These are phyloP conservation scores for Myriosclerotinia duriaeana DNA, from an alignment of 2,329 filamentous ascomycete species.

Conservation along the genomic window DNA sequence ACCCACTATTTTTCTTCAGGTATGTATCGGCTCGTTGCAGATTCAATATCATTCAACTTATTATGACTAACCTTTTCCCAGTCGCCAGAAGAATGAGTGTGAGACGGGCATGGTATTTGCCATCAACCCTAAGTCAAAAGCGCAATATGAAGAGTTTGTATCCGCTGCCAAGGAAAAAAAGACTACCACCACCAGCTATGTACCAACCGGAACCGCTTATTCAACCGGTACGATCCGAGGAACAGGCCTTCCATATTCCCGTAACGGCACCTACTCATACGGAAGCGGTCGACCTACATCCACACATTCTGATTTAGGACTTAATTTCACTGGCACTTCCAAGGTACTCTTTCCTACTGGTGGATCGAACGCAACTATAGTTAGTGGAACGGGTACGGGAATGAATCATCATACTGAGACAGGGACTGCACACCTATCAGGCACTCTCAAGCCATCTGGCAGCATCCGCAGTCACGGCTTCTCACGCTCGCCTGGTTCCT, in stretches of 20 bases:
- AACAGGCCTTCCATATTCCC: constrained; percentile 12
- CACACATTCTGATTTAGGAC: background rate
- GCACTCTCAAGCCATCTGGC: background rate
- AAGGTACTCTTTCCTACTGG: constrained; percentile 16
- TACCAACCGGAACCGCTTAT: constrained; percentile 2
- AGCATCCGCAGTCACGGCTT: background rate
- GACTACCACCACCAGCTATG: constrained; percentile 1
- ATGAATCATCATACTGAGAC: constrained; percentile 1
- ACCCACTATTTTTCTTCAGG: constrained; percentile 22
- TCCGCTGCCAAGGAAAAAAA: constrained; percentile 18
- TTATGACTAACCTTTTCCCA: constrained; percentile 11
- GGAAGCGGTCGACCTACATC: constrained; percentile 3
- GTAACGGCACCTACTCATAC: constrained; percentile 19
- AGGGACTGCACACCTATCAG: background rate
- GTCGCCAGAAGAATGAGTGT: constrained; percentile 24
- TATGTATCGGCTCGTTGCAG: constrained; percentile 4
- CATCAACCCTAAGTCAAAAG: constrained; percentile 23
- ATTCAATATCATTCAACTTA: background rate
- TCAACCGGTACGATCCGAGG: background rate
- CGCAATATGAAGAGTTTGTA: constrained; percentile 18
- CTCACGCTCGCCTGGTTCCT: background rate
- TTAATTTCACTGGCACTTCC: constrained; percentile 5
- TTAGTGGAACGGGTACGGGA: constrained; percentile 9
- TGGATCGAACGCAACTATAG: background rate
- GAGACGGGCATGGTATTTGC: constrained; percentile 28